Evolutionary conservation across 2,329 filamentous ascomycete species (phyloP).

Genomic region (Trichothecium roseum): DNA sequence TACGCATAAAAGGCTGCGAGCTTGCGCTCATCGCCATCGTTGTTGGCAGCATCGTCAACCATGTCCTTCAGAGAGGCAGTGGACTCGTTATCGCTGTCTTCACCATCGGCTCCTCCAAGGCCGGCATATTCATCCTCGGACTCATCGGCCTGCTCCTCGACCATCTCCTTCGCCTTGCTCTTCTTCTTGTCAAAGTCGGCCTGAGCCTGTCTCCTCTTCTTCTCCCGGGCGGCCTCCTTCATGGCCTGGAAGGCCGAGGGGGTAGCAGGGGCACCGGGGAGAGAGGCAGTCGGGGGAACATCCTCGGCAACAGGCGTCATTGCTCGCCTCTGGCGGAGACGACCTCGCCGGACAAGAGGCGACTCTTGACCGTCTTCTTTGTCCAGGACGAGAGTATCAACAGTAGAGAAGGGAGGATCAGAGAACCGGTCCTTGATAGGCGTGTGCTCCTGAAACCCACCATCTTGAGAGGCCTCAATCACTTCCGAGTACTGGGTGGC

Average conservation of each 20-base stretch:
- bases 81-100: slow-evolving; percentile 65
- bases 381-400: slow-evolving; percentile 52
- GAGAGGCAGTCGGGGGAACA: slow-evolving; percentile 7
- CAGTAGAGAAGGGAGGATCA: slow-evolving; percentile 54
- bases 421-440: slow-evolving; percentile 60
- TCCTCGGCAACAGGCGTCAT: slow-evolving; percentile 15
- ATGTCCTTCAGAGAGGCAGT: slow-evolving; percentile 70
- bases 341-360: slow-evolving; percentile 52
- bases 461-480: slow-evolving; percentile 72
- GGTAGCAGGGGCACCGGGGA: slow-evolving; percentile 20
- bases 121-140: slow-evolving; percentile 98
- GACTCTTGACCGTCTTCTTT: slow-evolving; percentile 41
- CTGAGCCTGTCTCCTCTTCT: slow-evolving; percentile 39
- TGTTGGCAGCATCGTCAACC: slow-evolving; percentile 75
- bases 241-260: slow-evolving; percentile 57
- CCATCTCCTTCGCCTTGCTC: slow-evolving; percentile 75
- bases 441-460: slow-evolving; percentile 62
- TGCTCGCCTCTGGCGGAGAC: slow-evolving; percentile 29
- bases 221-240: slow-evolving; percentile 50
- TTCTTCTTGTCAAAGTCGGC: slow-evolving; percentile 71
- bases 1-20: slow-evolving; percentile 84
- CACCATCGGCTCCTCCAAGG: slow-evolving; percentile 79
- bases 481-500: slow-evolving; percentile 57
- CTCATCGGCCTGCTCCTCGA: slow-evolving; percentile 91
- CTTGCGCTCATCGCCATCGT: slow-evolving; percentile 69